Evolutionary conservation across 2,329 filamentous ascomycete species (phyloP).

Genomic region (Talaromyces atroroseus): DNA sequence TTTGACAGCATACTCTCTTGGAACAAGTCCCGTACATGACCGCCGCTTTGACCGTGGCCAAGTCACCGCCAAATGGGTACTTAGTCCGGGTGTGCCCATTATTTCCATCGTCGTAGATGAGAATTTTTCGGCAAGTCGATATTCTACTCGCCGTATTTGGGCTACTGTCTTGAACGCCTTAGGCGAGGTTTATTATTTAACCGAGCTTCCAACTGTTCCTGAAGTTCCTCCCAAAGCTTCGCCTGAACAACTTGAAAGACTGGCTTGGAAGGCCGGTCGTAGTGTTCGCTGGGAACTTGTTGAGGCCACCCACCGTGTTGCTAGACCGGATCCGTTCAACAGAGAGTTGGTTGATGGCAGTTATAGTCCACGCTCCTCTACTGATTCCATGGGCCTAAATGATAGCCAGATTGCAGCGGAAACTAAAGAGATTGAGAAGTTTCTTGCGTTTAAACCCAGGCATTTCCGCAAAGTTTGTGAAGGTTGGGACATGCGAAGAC

Average conservation of each 20-base stretch:
- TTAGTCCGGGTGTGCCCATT: slow-evolving; percentile 90
- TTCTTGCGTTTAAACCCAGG: slow-evolving; percentile 64
- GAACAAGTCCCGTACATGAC: slow-evolving; percentile 53
- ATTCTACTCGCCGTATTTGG: slow-evolving; percentile 69
- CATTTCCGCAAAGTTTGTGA: slow-evolving; percentile 73
- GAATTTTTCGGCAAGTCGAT: slow-evolving; percentile 66
- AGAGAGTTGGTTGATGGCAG: slow-evolving; percentile 63
- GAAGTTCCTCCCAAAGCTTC: slow-evolving; percentile 42
- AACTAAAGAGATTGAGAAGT: slow-evolving; percentile 74
- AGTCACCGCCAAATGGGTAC: slow-evolving; percentile 79
- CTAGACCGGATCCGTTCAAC: slow-evolving; percentile 67
- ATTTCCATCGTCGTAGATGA: slow-evolving; percentile 80
- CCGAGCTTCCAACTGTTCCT: slow-evolving; percentile 52
- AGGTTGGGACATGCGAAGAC: slow-evolving; percentile 88
- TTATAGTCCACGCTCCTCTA: slow-evolving; percentile 76
- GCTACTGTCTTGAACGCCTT: slow-evolving; percentile 90
- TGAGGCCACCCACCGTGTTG: slow-evolving; percentile 68
- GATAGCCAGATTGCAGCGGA: slow-evolving; percentile 68
- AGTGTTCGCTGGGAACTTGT: slow-evolving; percentile 75
- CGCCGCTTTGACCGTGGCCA: slow-evolving; percentile 66
- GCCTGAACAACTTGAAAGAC: slow-evolving; percentile 50
- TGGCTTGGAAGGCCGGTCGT: slow-evolving; percentile 76
- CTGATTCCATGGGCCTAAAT: slow-evolving; percentile 64
- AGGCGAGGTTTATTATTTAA: slow-evolving; percentile 84
- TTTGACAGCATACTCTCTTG: slow-evolving; percentile 74